Conservation (phyloP, 208 protist genomes). For the Wallacemonas collosoma region DNA sequence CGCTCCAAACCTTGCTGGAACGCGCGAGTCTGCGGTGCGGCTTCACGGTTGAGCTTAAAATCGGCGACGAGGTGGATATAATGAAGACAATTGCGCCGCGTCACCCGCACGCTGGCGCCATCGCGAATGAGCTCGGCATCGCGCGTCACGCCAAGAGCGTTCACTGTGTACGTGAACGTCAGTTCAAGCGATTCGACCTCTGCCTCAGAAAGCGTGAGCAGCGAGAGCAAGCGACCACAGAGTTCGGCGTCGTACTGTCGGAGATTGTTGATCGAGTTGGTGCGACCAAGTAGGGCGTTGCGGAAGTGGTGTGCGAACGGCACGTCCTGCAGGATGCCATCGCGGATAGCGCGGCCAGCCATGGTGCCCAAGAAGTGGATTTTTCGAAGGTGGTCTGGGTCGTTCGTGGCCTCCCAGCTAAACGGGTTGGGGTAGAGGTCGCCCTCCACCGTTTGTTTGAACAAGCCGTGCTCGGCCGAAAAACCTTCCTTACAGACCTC, state of each 20-base stretch:
- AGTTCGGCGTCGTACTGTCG: conserved; percentile 85
- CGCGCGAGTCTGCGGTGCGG: conserved; percentile 74
- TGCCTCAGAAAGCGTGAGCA: conserved; percentile 63
- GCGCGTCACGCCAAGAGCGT: conserved; percentile 59
- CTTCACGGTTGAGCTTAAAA: conserved; percentile 92
- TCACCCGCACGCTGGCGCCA: conserved; percentile 86
- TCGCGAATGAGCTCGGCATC: conserved; percentile 83
- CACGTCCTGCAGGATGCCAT: conserved; percentile 89
- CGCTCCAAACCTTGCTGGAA: conserved; percentile 80
- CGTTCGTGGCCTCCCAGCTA: conserved; percentile 65
- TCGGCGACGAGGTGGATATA: conserved; percentile 94
- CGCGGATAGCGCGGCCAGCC: conserved; percentile 88
- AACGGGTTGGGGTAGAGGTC: conserved; percentile 92
- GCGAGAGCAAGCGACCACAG: conserved; percentile 79
- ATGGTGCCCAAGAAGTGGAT: conserved; percentile 92
- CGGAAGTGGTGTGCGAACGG: conserved; percentile 93
- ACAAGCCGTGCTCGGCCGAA: conserved; percentile 80
- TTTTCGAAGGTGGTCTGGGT: conserved; percentile 63
- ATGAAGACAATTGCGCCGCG: conserved; percentile 79
- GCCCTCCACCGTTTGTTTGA: conserved; percentile 79
- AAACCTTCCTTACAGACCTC: conserved; percentile 84
- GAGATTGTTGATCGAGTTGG: conserved; percentile 91
- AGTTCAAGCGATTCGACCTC: conserved; percentile 73
- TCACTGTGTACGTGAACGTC: conserved; percentile 82
- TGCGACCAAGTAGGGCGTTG: conserved; percentile 83